Conservation (phyloP, 805 yeast genomes). For the Kuraishia capsulata region DNA sequence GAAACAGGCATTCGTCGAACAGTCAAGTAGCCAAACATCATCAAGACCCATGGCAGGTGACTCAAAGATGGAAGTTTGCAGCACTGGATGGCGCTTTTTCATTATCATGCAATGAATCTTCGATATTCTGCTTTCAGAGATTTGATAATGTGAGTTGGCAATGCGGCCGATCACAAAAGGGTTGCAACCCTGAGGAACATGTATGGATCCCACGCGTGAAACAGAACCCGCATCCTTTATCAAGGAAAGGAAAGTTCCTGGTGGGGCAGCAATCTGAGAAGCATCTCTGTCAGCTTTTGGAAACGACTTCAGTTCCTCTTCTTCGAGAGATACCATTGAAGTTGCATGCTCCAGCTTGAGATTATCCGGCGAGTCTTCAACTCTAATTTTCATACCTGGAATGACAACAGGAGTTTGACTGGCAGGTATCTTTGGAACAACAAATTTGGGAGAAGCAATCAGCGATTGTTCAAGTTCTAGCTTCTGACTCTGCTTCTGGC, state of each 20-base stretch:
- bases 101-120: slow-evolving; percentile 71
- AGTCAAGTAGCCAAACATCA: slow-evolving; percentile 74
- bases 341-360: not conserved
- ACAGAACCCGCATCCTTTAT: slow-evolving; percentile 40
- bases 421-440: not conserved
- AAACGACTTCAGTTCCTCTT: not conserved
- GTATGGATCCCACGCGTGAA: slow-evolving; percentile 32
- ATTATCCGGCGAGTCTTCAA: not conserved
- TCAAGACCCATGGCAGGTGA: slow-evolving; percentile 66
- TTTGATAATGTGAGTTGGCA: slow-evolving; percentile 47
- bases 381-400: not conserved
- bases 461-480: not conserved
- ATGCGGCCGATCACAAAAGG: slow-evolving; percentile 71
- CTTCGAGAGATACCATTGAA: not conserved
- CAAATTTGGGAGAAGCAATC: slow-evolving; percentile 3
- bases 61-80: slow-evolving; percentile 44
- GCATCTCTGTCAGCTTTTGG: slow-evolving; percentile 2
- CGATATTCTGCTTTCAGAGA: slow-evolving; percentile 72
- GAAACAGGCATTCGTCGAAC: slow-evolving; percentile 71
- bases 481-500: slow-evolving; percentile 1
- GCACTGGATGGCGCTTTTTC: slow-evolving; percentile 53
- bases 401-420: not conserved
- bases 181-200: slow-evolving; percentile 58
- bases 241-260: slow-evolving; percentile 57
- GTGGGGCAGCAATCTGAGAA: slow-evolving; percentile 23